Evolutionary conservation across 805 yeast species (phyloP).

Genomic region (Metschnikowia arizonensis): DNA sequence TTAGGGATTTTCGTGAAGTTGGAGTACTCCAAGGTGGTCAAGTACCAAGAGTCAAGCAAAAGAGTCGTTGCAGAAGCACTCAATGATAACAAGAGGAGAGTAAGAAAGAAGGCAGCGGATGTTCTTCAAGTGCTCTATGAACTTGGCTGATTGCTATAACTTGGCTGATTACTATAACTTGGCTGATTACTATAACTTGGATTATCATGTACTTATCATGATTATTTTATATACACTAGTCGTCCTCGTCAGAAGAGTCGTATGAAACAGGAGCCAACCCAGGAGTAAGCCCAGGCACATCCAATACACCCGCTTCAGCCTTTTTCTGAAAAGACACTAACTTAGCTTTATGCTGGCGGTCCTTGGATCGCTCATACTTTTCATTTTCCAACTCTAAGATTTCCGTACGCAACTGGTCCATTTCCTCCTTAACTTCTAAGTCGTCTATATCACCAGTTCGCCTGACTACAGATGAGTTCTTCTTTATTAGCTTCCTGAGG

Average conservation of each 20-base stretch:
- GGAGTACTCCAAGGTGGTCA: conserved; percentile 39
- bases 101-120: conserved; percentile 73
- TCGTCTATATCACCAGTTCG: conserved; percentile 31
- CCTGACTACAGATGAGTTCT: conserved; percentile 31
- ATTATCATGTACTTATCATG: no score
- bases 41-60: conserved; percentile 50
- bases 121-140: conserved; percentile 77
- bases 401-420: conserved; percentile 27
- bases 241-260: conserved; percentile 25
- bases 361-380: conserved; percentile 25
- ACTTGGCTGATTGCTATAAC: conserved; percentile 23
- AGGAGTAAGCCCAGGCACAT: conserved; percentile 69
- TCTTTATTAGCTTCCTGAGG: conserved; percentile 34
- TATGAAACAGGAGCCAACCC: conserved; percentile 80
- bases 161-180: no score
- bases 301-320: conserved; percentile 40
- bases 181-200: no score
- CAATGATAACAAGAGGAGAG: conserved; percentile 70
- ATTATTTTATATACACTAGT: conserved; percentile 10
- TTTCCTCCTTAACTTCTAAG: conserved; percentile 27
- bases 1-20: conserved; percentile 33
- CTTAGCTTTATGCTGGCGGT: conserved; percentile 18
- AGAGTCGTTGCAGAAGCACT: conserved; percentile 47
- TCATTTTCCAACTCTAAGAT: conserved; percentile 24
- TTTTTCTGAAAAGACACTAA: conserved; percentile 32